Base-by-base conservation (phyloP, 75 land plant genomes). In the Sequoia sempervirens region DNA sequence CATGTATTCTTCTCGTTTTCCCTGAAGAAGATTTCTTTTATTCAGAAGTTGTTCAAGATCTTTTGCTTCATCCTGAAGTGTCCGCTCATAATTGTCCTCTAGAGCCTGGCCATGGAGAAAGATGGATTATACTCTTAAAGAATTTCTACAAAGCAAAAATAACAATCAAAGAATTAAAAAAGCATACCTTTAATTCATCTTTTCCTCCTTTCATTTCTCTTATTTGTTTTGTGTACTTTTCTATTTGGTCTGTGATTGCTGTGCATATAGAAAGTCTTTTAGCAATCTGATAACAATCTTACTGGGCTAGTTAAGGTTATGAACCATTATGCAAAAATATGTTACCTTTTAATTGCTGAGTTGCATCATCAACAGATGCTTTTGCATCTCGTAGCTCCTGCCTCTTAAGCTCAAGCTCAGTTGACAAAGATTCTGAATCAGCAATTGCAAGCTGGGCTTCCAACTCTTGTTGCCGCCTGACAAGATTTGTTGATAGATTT, bases 1-100 rank as follows among this genome's bases (percentile, higher is more conserved):
- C 87, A 92, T 93, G 82, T 89, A 86, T 70, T 97, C 99, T 82
- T 97, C 99, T 17, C 97, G 93, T 83, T 94, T 97, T 26, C 89
- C 89, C 58, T 92, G 91, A 73, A 94, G 92, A 36, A 92, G 82
- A 79, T 91, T 97, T 56, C 92, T 87, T 82, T 81, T 96, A 83
- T 91, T 93, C 84, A 97, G 76, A 52, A 96, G 82, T 78, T 91
- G 96, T 83, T 97, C 99, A 37, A 93, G 79, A 18, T 94, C 96
- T 84, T 94, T 97, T 28, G 90, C 95, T 86, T 92, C 96, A 83
- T 96, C 98, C 85, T 94, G 93, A 37, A 94, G 91, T 18, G 92
- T 93, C 18, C 86, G 90, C 80, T 94, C 90, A 86, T 96, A 94
- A 28, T 94, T 90, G 81, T 90, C 96, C 83, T 98, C 99, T 56